Evolutionary conservation across 2,329 filamentous ascomycete species (phyloP), one percentile per base, ranked within the genome.

Genomic region (Leptographium galeiforme): DNA sequence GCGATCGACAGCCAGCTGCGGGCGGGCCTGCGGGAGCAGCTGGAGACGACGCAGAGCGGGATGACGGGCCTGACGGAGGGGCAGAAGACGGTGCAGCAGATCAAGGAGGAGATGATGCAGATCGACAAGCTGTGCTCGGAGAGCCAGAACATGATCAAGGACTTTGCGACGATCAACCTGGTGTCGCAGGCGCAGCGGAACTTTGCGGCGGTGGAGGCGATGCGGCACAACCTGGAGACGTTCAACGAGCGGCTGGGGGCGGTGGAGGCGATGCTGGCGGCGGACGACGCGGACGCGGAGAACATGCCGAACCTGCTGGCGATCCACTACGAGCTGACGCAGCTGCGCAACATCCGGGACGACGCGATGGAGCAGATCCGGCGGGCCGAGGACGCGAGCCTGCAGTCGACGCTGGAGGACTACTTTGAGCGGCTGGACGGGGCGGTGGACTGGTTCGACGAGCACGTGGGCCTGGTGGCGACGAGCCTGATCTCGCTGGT

Each of bases 21-120:
- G 59, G 56, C 82, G 82, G 67, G 90, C 89, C 40, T 78, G 97
- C 84, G 87, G 62, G 89, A 95, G 64, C 93, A 98, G 75, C 79
- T 98, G 55, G 88, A 95, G 70, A 86, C 90, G 53, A 96, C 93
- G 12, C 91, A 97, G 71, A 80, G 86, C 60, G 93, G 93, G 67
- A 95, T 98, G 83, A 85, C 74, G 59, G 87, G 87, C 57, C 84
- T 98, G 59, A 82, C 81, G 46, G 89, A 96, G 65, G 90, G 90
- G 54, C 90, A 97, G 69, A 87, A 90, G 67, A 88, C 88, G 57
- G 87, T 98, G 39, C 85, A 88, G 65, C 81, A 86, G 62, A 96
- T 96, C 70, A 95, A 95, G 69, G 91, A 97, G 60, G 93, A 98
- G 72, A 93, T 98, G 81, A 89, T 94, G 76, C 94, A 91, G 71